These are phyloP conservation scores for Podila epigama DNA, from an alignment of 192 early-diverging fungal genomes.

Conservation along the genomic window DNA sequence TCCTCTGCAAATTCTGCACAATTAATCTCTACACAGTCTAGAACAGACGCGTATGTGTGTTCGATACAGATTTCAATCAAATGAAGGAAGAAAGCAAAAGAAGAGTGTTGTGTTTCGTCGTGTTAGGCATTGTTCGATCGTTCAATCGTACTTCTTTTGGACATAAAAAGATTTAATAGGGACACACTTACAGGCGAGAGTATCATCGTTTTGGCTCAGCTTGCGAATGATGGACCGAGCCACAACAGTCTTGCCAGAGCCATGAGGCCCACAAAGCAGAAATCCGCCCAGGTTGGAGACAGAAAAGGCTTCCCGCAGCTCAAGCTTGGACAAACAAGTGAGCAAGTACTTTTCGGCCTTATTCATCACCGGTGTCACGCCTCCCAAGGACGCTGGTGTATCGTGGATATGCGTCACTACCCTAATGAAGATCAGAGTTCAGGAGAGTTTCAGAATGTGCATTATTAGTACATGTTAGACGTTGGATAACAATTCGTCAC, in stretches of 20 bases:
- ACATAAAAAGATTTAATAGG: constrained; percentile 14
- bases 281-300: constrained; percentile 61
- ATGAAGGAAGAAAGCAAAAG: constrained; percentile 2
- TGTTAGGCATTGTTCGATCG: neutral
- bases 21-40: constrained; percentile 62
- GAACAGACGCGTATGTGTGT: neutral
- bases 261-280: constrained; percentile 73
- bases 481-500: neutral
- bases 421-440: constrained; percentile 1
- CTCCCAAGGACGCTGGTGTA: constrained; percentile 48
- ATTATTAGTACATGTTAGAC: no score
- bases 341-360: constrained; percentile 52
- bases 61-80: neutral
- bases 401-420: constrained; percentile 24
- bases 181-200: constrained; percentile 54
- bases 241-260: constrained; percentile 78
- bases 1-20: constrained; percentile 68
- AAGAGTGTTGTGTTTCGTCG: neutral
- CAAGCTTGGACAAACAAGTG: constrained; percentile 49
- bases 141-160: neutral
- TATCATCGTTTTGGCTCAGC: constrained; percentile 47
- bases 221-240: constrained; percentile 56
- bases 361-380: constrained; percentile 44
- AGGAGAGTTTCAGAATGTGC: no score
- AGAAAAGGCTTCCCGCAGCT: constrained; percentile 46